These are phyloP conservation scores for Xylariomycetidae sp. DNA, from an alignment of 2,329 filamentous ascomycete genomes.

Conservation along the genomic window DNA sequence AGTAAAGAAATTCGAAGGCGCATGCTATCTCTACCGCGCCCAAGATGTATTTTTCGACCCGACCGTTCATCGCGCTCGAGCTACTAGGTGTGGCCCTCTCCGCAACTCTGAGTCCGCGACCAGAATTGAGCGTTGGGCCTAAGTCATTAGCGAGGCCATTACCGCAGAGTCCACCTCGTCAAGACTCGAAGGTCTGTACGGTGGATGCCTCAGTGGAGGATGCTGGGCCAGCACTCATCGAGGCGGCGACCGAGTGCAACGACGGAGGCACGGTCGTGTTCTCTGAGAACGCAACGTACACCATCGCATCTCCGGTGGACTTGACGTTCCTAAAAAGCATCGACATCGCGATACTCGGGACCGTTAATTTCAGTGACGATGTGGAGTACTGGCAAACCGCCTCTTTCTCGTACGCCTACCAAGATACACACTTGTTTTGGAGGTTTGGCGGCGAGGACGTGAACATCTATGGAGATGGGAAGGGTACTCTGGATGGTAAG, in stretches of 20 bases:
- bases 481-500: slow-evolving; percentile 25
- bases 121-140: too few species aligned
- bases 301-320: slow-evolving; percentile 56
- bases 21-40: too few species aligned
- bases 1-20: too few species aligned
- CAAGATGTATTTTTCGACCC: too few species aligned
- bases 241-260: slow-evolving; percentile 30
- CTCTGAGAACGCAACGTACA: slow-evolving; percentile 46
- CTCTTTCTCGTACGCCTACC: slow-evolving; percentile 55
- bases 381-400: slow-evolving; percentile 62
- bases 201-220: slow-evolving; percentile 6
- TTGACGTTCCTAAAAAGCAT: slow-evolving; percentile 55
- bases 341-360: slow-evolving; percentile 45
- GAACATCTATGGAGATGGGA: slow-evolving; percentile 50
- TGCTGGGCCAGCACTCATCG: slow-evolving; percentile 8
- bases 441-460: slow-evolving; percentile 61
- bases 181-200: slow-evolving; percentile 8
- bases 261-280: slow-evolving; percentile 55
- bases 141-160: too few species aligned
- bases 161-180: too few species aligned
- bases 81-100: too few species aligned
- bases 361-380: slow-evolving; percentile 50
- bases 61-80: too few species aligned
- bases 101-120: too few species aligned
- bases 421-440: slow-evolving; percentile 63